A percentile compares a stretch with the other conserved stretches of the same genome.
Conservation (phyloP, 257 asterid genomes). For the Penstemon eatonii region DNA sequence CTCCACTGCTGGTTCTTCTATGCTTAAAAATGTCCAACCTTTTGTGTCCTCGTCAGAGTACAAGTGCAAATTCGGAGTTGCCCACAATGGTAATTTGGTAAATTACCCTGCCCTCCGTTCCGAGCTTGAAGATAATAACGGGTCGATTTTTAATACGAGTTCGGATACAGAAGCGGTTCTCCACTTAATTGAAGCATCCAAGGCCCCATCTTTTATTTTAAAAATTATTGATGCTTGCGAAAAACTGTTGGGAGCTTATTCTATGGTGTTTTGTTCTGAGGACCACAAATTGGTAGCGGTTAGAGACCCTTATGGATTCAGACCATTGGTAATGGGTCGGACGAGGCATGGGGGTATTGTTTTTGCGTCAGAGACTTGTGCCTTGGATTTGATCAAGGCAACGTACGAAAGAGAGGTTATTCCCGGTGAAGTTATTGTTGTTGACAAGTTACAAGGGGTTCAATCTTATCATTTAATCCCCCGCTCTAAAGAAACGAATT, state of each 20-base stretch:
- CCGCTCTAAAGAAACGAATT: constrained; percentile 53
- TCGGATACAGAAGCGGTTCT: constrained; percentile 89
- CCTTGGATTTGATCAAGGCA: constrained; percentile 74
- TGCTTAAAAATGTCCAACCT: constrained; percentile 96
- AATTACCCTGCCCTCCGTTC: constrained; percentile 73
- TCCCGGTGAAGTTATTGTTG: constrained; percentile 70
- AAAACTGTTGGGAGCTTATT: constrained; percentile 81
- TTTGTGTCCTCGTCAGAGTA: constrained; percentile 70
- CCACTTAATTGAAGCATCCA: constrained; percentile 83
- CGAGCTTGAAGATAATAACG: constrained; percentile 67
- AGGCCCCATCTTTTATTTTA: constrained; percentile 69
- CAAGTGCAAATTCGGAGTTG: constrained; percentile 86
- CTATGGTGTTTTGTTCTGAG: constrained; percentile 64
- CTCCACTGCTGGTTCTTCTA: constrained; percentile 89
- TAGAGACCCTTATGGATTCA: constrained; percentile 60
- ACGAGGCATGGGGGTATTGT: constrained; percentile 60
- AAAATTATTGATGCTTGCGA: constrained; percentile 93
- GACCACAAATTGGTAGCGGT: constrained; percentile 58
- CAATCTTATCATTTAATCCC: constrained; percentile 58
- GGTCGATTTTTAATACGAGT: constrained; percentile 84
- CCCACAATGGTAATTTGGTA: constrained; percentile 96
- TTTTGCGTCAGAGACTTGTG: constrained; percentile 73
- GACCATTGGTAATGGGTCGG: constrained; percentile 73
- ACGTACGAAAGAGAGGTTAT: constrained; percentile 64
- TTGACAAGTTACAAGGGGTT: constrained; percentile 50